These are phyloP conservation scores for Phytopythium ostracodes DNA, from an alignment of 352 stramenopile genomes.

Conservation along the genomic window DNA sequence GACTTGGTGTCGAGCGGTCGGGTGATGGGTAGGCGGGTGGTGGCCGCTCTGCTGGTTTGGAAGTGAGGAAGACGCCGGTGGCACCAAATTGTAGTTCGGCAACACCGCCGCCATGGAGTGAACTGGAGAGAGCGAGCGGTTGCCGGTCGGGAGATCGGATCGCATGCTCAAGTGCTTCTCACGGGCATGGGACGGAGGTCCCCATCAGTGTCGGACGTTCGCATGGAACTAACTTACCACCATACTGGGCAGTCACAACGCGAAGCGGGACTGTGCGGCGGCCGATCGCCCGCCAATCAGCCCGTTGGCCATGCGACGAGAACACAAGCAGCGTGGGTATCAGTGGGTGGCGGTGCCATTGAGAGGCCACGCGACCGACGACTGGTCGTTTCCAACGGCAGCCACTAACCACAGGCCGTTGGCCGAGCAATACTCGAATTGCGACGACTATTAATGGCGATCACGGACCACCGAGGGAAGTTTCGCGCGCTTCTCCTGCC, in stretches of 20 bases:
- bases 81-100: background rate
- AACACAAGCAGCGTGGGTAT: background rate
- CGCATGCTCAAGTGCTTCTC: background rate
- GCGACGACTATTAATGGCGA: background rate
- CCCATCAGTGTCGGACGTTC: background rate
- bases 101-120: background rate
- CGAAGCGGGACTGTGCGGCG: background rate
- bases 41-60: constrained; percentile 2
- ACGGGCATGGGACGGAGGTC: background rate
- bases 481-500: background rate
- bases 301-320: background rate
- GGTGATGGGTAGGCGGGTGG: background rate
- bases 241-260: background rate
- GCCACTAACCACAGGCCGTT: background rate
- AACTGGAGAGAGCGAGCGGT: background rate
- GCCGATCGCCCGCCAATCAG: background rate
- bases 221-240: background rate
- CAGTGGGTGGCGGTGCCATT: background rate
- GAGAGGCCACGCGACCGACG: background rate
- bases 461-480: too few species aligned
- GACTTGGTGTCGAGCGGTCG: background rate
- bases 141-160: background rate
- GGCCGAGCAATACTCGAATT: background rate
- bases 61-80: background rate
- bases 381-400: background rate